phyloP scores from a whole-genome alignment of 441 rosid genomes.

The Aleurites moluccanus region DNA sequence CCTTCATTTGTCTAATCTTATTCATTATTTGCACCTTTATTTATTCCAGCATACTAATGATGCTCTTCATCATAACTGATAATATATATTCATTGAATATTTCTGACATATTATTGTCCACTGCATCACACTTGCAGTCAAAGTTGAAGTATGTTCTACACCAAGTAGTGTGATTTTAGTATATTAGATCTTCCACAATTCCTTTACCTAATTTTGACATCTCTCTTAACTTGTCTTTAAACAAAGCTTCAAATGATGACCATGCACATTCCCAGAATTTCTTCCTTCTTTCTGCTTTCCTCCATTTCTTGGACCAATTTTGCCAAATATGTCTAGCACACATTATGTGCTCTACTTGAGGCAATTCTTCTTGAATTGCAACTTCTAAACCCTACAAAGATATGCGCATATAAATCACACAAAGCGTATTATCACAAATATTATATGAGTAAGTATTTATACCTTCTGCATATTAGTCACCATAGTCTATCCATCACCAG shows the following conservation, averaged over 20 bases:
- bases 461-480: not conserved
- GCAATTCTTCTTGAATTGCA: no score
- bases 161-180: no score
- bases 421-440: no score
- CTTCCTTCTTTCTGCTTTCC: no score
- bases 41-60: not conserved
- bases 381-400: not conserved
- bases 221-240: no score
- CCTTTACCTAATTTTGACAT: no score
- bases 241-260: no score
- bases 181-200: no score
- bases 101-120: not conserved
- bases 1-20: not conserved
- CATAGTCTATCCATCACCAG: not conserved
- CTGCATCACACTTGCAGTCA: not conserved
- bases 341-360: no score
- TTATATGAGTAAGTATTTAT: not conserved
- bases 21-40: not conserved
- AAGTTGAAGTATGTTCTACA: not conserved
- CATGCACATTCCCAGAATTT: no score
- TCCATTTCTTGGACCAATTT: no score
- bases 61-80: not conserved
- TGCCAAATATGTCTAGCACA: no score
- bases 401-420: not conserved
- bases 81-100: not conserved